Base-by-base conservation (phyloP, 352 stramenopile genomes). In the Globisporangium abappressorium region DNA sequence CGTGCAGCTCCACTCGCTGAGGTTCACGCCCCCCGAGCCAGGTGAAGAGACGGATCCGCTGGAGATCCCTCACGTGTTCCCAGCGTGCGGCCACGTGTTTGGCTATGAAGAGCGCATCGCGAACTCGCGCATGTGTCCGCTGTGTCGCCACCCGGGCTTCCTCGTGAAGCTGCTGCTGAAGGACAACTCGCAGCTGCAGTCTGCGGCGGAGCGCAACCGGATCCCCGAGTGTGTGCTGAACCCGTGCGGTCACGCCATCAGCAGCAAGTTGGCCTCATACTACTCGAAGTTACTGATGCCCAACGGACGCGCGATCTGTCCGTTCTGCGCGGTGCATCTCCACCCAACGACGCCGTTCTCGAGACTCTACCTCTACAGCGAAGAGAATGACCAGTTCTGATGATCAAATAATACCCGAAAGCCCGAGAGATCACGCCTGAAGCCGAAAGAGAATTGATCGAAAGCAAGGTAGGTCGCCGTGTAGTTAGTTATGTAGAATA, bases 151-250 rank as follows among this genome's bases (percentile, higher is more conserved):
- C 18, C 74, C 82, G 24, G 82, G 84, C 7, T 82, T 81, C 15
- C 57, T 94, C 46, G 86, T 94, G 55, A 84, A 80, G 47, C 69
- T 94, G 3, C 62, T 89, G 54, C 73, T 94, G 4, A 91, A 91
- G 63, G 82, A 91, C 43, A 92, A 93, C 51, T 90, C 83, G 30
- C 81, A 91, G 68, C 68, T 94, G 18, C 72, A 90, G 53, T 82
- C 81, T 3, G 72, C 69, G 0, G 80, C 81, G 8, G 86, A 92
- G 57, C 86, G 82, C 20, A 75, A 80, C 20, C 70, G 71, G 3
- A 81, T 92, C 56, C 86, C 86, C 24, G 86, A 92, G 72, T 92
- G 81, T 55, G 86, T 94, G 1, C 80, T 94, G 28, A 94, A 94
- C 70, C 86, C 86, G 26, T 94, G 86, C 62, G 86, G 86, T n/a